Conservation (phyloP, 495 filamentous ascomycete species). For the Neurospora sp. region DNA sequence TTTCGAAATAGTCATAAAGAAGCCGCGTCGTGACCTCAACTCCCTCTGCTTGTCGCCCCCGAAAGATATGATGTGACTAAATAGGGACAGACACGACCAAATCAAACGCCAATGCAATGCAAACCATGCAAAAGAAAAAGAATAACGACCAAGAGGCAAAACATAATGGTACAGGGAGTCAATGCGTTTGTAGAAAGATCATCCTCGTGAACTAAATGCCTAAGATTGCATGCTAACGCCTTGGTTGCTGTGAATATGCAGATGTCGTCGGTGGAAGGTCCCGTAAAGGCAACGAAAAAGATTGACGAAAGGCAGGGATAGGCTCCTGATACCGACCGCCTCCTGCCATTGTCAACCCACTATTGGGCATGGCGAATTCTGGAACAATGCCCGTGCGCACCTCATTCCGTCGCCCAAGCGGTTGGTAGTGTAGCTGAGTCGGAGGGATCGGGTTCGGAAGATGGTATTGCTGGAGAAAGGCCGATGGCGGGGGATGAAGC, state of each 20-base stretch:
- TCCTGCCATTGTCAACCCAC: conserved; percentile 1
- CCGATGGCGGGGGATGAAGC: conserved; percentile 76
- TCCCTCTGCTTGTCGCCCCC: neutral
- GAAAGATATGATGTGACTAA: neutral
- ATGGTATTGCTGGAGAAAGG: conserved; percentile 64
- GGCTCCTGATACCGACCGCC: neutral
- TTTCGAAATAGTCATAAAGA: neutral
- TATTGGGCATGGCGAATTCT: conserved; percentile 40
- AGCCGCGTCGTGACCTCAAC: neutral
- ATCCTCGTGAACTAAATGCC: neutral
- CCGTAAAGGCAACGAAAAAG: neutral
- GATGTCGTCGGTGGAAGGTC: neutral
- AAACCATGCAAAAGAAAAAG: neutral
- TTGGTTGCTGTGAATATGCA: neutral
- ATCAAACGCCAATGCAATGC: neutral
- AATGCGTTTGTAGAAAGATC: neutral
- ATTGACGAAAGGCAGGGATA: neutral
- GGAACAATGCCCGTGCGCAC: conserved; percentile 75
- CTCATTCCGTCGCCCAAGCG: conserved; percentile 70
- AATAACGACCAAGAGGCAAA: neutral
- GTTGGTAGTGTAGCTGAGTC: conserved; percentile 94
- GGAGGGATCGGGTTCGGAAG: conserved; percentile 37
- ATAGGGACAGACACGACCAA: neutral
- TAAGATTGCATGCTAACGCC: neutral
- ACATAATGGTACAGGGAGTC: neutral